Evolutionary conservation across 1,139 yeast genomes (phyloP).

Genomic region (Geotrichum citri-aurantii): DNA sequence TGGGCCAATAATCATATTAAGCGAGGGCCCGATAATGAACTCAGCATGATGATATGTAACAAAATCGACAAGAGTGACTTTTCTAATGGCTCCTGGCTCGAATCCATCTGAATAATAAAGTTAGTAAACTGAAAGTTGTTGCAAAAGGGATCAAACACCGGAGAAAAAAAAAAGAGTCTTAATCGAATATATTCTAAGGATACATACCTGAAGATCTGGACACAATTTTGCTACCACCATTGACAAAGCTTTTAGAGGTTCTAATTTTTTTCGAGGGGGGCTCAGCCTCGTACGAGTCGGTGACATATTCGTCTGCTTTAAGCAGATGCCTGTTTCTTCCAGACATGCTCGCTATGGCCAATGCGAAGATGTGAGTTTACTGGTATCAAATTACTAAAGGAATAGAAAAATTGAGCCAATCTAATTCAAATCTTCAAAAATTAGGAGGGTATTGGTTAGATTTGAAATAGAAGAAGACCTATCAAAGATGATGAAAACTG

Average conservation of each 20-base stretch:
- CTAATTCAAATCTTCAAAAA: background rate
- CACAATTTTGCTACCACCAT: background rate
- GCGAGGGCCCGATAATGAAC: slow-evolving; percentile 71
- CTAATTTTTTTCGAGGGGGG: background rate
- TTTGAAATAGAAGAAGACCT: background rate
- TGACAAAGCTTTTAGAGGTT: background rate
- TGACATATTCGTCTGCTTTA: background rate
- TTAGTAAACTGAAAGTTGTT: background rate
- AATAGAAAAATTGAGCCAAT: background rate
- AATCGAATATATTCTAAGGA: background rate
- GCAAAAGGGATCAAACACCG: background rate
- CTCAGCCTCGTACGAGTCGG: background rate
- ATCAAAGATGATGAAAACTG: background rate
- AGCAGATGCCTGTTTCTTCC: background rate
- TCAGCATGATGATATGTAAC: slow-evolving; percentile 78
- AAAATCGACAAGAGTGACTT: slow-evolving; percentile 64
- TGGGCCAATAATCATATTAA: slow-evolving; percentile 94
- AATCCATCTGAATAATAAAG: slow-evolving; percentile 20
- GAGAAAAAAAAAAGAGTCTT: background rate
- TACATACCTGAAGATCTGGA: background rate
- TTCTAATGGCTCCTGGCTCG: slow-evolving; percentile 61
- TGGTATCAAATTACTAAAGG: background rate
- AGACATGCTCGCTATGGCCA: background rate
- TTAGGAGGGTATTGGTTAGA: background rate
- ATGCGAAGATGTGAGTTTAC: background rate